Evolutionary conservation across 2,329 filamentous ascomycete species (phyloP).

Genomic region (Ophiobolus disseminans): DNA sequence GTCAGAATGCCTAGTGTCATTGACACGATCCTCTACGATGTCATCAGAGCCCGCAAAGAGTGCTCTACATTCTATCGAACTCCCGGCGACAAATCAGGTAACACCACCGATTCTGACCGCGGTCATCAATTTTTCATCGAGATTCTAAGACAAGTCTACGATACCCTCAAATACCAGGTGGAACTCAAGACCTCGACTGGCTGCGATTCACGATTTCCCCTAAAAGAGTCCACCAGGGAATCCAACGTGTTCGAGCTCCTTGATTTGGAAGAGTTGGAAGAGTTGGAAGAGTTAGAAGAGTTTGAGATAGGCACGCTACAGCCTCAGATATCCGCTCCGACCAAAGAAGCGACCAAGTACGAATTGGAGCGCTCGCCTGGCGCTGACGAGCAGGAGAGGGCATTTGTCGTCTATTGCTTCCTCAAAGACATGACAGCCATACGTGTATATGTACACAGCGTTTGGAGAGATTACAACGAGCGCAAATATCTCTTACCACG

Average conservation of each 20-base stretch:
- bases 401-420: conserved; percentile 33
- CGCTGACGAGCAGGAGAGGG: not conserved
- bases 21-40: not conserved
- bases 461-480: conserved; percentile 39
- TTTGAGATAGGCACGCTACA: too few relatives aligned
- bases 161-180: not conserved
- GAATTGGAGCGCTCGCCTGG: conserved; percentile 3
- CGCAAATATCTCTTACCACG: not conserved
- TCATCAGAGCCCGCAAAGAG: not conserved
- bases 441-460: conserved; percentile 35
- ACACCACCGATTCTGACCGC: not conserved
- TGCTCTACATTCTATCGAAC: not conserved
- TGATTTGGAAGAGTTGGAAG: not conserved
- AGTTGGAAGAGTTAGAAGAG: too few relatives aligned
- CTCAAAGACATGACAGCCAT: conserved; percentile 43
- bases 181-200: too few relatives aligned
- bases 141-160: not conserved
- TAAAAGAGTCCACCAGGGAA: too few relatives aligned
- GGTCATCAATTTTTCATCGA: conserved; percentile 6
- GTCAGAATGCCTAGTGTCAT: too few relatives aligned
- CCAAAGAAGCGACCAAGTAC: not conserved
- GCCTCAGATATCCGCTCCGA: not conserved
- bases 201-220: too few relatives aligned
- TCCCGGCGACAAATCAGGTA: not conserved
- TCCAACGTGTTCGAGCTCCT: not conserved